Base-by-base conservation (phyloP, 2,329 filamentous ascomycete species). In the Septoria petroselini region DNA sequence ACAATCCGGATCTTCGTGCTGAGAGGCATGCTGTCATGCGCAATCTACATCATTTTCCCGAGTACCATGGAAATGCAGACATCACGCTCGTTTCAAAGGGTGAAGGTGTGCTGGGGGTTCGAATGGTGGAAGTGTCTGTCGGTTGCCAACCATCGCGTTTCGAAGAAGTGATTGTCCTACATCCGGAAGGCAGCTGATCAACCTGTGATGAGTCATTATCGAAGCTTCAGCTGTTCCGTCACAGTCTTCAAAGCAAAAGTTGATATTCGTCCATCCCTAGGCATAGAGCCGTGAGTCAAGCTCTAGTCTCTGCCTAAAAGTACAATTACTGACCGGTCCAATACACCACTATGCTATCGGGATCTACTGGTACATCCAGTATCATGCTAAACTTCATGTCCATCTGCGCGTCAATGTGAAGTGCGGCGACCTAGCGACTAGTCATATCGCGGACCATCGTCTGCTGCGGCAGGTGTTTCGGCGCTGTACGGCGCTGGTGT, bases 1-100 rank as follows among this genome's bases (percentile, higher is more conserved):
- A 90, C 84, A 50, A 90, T 77, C 53, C 85, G 78, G 4, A 84
- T 83, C 55, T 77, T 75, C 18, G 42, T 37, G 18, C 23, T 29
- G 27, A 18, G 11, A 33, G 41, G 34, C 45, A 55, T 55, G 34
- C 12, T 46, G 17, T 5, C 6, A 17, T 34, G 4, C 21, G n/a
- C n/a, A 21, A 9, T 5, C 23, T 9, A 27, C 23, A 27, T 27
- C 23, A 27, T 9, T 27, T 27, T 27, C 23, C 23, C 9, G 23
- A 27, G 5, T 27, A 9, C 23, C 23, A 27, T 5, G 5, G 23
- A 27, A 5, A 27, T 9, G 23, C 23, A n/a, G n/a, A n/a, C n/a
- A n/a, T n/a, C n/a, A n/a, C n/a, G n/a, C n/a, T n/a, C n/a, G n/a
- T n/a, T n/a, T n/a, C n/a, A n/a, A n/a, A n/a, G n/a, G n/a, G n/a